phyloP scores from a whole-genome alignment of 2,329 filamentous ascomycete species.

The Chrysoporthe cubensis region DNA sequence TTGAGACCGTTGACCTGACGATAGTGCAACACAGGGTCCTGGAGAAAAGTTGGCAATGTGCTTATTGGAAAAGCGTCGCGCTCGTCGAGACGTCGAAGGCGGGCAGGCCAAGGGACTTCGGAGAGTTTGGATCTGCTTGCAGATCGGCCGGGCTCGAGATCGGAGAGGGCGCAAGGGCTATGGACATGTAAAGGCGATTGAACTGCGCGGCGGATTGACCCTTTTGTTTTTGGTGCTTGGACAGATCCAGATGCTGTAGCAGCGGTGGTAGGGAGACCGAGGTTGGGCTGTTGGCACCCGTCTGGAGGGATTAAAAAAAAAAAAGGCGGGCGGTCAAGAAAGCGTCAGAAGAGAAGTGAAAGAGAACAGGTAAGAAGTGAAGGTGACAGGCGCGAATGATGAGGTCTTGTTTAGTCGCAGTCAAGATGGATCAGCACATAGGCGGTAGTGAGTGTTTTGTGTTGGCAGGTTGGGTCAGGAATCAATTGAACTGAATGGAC shows the following conservation, averaged over 20 bases:
- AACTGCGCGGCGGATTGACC: background rate
- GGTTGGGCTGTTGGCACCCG: background rate
- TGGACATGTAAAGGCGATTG: conserved; percentile 10
- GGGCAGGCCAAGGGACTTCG: background rate
- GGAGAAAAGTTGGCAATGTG: conserved; percentile 26
- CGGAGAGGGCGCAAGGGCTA: background rate
- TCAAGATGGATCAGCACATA: conserved; percentile 9
- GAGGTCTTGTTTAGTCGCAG: background rate
- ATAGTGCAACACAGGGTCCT: conserved; percentile 23
- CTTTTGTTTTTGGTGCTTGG: background rate
- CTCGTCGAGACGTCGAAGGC: conserved; percentile 3
- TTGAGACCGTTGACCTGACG: conserved; percentile 17
- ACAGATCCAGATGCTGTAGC: background rate
- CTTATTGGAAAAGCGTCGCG: conserved; percentile 14
- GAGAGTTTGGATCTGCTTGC: conserved; percentile 14
- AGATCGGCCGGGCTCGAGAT: conserved; percentile 15
- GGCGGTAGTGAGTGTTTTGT: conserved; percentile 11
- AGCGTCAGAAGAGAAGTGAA: conserved; percentile 12
- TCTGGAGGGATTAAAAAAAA: conserved; percentile 1
- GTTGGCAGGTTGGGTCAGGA: conserved; percentile 15
- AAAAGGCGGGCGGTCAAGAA: conserved; percentile 21
- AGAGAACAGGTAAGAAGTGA: conserved; percentile 18
- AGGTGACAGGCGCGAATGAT: conserved; percentile 12
- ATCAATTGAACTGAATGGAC: conserved; percentile 11
- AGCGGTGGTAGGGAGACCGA: background rate